Evolutionary conservation across 2,329 filamentous ascomycete species (phyloP).

Genomic region (Trematosphaeria pertusa): DNA sequence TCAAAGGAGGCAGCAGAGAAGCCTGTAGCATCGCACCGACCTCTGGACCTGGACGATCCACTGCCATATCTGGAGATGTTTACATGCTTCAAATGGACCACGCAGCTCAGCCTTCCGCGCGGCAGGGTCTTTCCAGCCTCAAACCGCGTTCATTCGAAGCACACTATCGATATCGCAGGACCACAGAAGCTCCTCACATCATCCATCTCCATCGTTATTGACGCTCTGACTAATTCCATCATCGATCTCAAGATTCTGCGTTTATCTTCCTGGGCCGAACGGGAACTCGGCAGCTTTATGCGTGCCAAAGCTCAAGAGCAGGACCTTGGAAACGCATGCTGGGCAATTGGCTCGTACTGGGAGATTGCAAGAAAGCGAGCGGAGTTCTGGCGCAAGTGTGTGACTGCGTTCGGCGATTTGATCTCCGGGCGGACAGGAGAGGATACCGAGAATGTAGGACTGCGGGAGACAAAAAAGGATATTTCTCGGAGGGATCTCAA

Average conservation of each 20-base stretch:
- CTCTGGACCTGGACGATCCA: slow-evolving; percentile 68
- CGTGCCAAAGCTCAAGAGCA: slow-evolving; percentile 46
- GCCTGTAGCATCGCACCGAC: slow-evolving; percentile 67
- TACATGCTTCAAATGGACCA: slow-evolving; percentile 69
- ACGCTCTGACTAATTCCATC: slow-evolving; percentile 54
- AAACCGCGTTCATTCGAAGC: slow-evolving; percentile 40
- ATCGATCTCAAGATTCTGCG: slow-evolving; percentile 60
- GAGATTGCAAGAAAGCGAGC: slow-evolving; percentile 67
- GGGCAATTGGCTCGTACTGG: slow-evolving; percentile 74
- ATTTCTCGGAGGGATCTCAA: slow-evolving; percentile 57
- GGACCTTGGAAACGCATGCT: slow-evolving; percentile 68
- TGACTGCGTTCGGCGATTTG: slow-evolving; percentile 53
- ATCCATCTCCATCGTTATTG: slow-evolving; percentile 64
- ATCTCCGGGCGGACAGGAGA: slow-evolving; percentile 20
- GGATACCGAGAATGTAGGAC: slow-evolving; percentile 25
- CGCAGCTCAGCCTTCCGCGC: slow-evolving; percentile 51
- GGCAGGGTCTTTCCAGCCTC: slow-evolving; percentile 18
- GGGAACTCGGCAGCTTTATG: slow-evolving; percentile 65
- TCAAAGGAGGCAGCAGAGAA: slow-evolving; percentile 33
- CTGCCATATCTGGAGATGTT: slow-evolving; percentile 75
- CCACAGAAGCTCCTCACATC: slow-evolving; percentile 65
- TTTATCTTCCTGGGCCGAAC: slow-evolving; percentile 64
- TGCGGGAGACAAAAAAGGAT: slow-evolving; percentile 18
- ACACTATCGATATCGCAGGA: slow-evolving; percentile 61
- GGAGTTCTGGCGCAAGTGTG: slow-evolving; percentile 66